phyloP scores from a whole-genome alignment of 352 stramenopile genomes.

The Pythium chondricola region DNA sequence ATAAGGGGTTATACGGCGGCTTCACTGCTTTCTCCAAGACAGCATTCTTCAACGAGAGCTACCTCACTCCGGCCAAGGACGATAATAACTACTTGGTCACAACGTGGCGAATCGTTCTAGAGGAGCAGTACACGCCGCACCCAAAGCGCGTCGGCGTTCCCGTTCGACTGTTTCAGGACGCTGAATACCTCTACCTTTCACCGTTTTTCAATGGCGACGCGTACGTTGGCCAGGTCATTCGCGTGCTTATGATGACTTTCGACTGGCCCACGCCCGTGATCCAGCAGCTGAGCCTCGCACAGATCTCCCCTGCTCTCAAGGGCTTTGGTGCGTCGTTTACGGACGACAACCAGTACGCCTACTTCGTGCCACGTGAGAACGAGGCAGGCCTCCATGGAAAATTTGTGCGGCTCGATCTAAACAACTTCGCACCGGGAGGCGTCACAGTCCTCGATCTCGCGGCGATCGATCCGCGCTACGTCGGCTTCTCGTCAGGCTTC shows the following conservation, averaged over 20 bases:
- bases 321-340: constrained; percentile 60
- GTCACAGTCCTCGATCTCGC: constrained; percentile 46
- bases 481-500: constrained; percentile 59
- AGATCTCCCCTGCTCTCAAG: constrained; percentile 30
- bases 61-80: constrained; percentile 34
- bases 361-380: constrained; percentile 62
- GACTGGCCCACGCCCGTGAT: constrained; percentile 33
- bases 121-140: constrained; percentile 39
- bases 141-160: constrained; percentile 31
- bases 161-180: constrained; percentile 23
- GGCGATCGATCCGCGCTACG: constrained; percentile 40
- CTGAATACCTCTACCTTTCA: constrained; percentile 68
- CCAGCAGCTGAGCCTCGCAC: constrained; percentile 44
- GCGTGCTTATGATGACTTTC: constrained; percentile 53
- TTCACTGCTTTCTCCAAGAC: constrained; percentile 55
- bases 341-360: constrained; percentile 41
- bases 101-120: constrained; percentile 41
- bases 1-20: constrained; percentile 50
- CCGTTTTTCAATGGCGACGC: constrained; percentile 54
- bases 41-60: constrained; percentile 61
- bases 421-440: constrained; percentile 32
- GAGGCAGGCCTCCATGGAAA: constrained; percentile 52
- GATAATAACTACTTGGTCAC: constrained; percentile 39
- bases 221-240: constrained; percentile 48
- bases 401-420: constrained; percentile 46